Evolutionary conservation across 768 basidiomycete species (phyloP), one percentile per base, ranked within the genome.

Genomic region (Russula brevipes): DNA sequence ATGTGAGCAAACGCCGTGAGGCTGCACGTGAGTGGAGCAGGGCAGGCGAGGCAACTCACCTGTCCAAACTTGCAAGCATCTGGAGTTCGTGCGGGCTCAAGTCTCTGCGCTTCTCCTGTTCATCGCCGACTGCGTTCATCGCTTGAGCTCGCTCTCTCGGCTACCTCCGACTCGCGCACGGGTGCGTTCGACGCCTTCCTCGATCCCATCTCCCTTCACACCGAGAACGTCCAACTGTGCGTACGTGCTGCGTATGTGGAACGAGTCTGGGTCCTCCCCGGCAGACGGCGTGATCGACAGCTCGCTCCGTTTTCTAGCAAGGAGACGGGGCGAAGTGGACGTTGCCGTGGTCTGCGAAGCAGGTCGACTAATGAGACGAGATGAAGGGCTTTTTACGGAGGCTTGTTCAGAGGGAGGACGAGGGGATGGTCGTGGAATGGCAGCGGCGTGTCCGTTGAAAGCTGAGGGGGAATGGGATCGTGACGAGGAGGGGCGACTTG

Each of bases 201-300:
- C 90, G 74, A 86, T 92, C 0, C 96, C 96, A 71, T 98, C 96
- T 3, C 95, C 94, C 71, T 85, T 89, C 42, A 98, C 95, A n/a
- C 96, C 96, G 47, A 82, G 82, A 10, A 82, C 76, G 54, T 98
- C 93, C n/a, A 98, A 80, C 66, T 90, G 83, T 0, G 94, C 96
- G 72, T 98, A 95, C 0, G 91, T 92, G 63, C 81, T 87, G 45
- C 92, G 83, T 7, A 95, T 88, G 73, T 91, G 87, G 69, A 89
- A 89, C 7, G 87, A 82, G 71, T 94, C 91, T 60, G 84, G 71
- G 69, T 94, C 91, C 73, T 94, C 91, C 33, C 87, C 88, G 68
- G 86, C 86, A 5, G 87, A 87, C 1, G 86, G 88, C 0, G 81
- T 82, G 17, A 88, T 78, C 5, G 89, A 90, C 12, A 77, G 74